Conservation (phyloP, 2,329 filamentous ascomycete species). For the Didymella arachidicola region DNA sequence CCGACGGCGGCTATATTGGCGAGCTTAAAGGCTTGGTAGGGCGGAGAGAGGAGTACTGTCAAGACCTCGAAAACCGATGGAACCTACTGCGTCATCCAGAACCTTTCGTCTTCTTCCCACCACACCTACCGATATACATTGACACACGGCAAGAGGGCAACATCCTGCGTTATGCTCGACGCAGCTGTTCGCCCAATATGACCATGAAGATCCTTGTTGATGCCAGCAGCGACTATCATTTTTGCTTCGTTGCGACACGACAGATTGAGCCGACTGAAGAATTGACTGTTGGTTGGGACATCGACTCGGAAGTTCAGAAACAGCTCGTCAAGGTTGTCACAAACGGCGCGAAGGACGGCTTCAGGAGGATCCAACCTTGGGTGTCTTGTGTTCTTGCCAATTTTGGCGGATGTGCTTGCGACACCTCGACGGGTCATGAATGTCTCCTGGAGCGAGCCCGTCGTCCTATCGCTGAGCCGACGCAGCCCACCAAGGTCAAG, state of each 20-base stretch:
- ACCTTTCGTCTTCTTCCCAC: conserved; percentile 72
- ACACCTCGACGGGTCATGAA: conserved; percentile 51
- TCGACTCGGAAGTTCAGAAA: conserved; percentile 59
- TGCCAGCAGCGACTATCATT: conserved; percentile 74
- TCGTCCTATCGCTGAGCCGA: conserved; percentile 40
- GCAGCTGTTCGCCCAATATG: conserved; percentile 93
- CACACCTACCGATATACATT: conserved; percentile 87
- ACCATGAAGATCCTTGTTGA: conserved; percentile 85
- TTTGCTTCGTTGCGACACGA: conserved; percentile 87
- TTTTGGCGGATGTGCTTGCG: conserved; percentile 81
- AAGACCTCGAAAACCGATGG: conserved; percentile 58
- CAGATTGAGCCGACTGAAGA: conserved; percentile 77
- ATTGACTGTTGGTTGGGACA: conserved; percentile 69
- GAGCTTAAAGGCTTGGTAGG: conserved; percentile 72
- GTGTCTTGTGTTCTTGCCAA: conserved; percentile 75
- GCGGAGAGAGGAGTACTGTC: conserved; percentile 57
- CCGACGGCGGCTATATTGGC: conserved; percentile 64
- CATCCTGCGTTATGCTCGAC: conserved; percentile 83
- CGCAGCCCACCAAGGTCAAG: conserved; percentile 51
- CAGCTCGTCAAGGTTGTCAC: conserved; percentile 67
- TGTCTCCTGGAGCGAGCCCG: conserved; percentile 50
- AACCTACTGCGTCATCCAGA: conserved; percentile 58
- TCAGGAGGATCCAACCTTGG: conserved; percentile 70
- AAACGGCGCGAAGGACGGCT: conserved; percentile 67
- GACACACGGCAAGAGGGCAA: conserved; percentile 90